Evolutionary conservation across 2,329 filamentous ascomycete species (phyloP).

Genomic region (Fusarium pseudoanthophilum): DNA sequence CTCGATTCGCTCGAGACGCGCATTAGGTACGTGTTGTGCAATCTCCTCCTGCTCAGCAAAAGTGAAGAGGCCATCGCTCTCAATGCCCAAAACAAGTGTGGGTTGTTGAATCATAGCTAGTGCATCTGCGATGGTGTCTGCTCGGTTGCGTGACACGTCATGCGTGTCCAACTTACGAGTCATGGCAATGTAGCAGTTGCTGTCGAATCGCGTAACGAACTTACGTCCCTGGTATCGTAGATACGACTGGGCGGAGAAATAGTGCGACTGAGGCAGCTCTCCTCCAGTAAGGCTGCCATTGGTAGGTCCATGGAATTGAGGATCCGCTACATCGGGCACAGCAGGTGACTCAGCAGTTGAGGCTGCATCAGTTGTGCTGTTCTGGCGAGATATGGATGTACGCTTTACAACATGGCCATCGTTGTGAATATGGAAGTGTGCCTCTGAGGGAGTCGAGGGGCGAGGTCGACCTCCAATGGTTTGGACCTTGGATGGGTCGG

Average conservation of each 20-base stretch:
- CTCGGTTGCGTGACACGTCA: slow-evolving; percentile 85
- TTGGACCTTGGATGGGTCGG: slow-evolving; percentile 84
- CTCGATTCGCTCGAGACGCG: slow-evolving; percentile 85
- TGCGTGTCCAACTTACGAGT: slow-evolving; percentile 98
- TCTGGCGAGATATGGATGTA: slow-evolving; percentile 59
- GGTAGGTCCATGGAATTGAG: slow-evolving; percentile 76
- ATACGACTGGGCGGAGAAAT: slow-evolving; percentile 98
- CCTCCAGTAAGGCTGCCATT: slow-evolving; percentile 61
- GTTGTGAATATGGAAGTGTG: slow-evolving; percentile 85
- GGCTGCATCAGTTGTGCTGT: slow-evolving; percentile 51
- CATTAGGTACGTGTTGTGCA: slow-evolving; percentile 81
- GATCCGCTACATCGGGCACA: slow-evolving; percentile 55
- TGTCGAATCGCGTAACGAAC: slow-evolving; percentile 96
- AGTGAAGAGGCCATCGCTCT: slow-evolving; percentile 95
- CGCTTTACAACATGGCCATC: slow-evolving; percentile 77
- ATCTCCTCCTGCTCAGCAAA: slow-evolving; percentile 97
- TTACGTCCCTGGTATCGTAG: slow-evolving; percentile 96
- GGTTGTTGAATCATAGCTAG: slow-evolving; percentile 88
- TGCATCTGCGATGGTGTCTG: slow-evolving; percentile 75
- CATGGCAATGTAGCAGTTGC: slow-evolving; percentile 99
- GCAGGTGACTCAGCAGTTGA: slow-evolving; percentile 44
- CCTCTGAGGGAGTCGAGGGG: slow-evolving; percentile 71
- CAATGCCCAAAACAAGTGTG: slow-evolving; percentile 89
- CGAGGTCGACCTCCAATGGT: slow-evolving; percentile 78
- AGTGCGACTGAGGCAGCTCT: slow-evolving; percentile 75